These are phyloP conservation scores for Phaeodactylum tricornutum DNA, from an alignment of 108 stramenopile genomes.

Conservation along the genomic window DNA sequence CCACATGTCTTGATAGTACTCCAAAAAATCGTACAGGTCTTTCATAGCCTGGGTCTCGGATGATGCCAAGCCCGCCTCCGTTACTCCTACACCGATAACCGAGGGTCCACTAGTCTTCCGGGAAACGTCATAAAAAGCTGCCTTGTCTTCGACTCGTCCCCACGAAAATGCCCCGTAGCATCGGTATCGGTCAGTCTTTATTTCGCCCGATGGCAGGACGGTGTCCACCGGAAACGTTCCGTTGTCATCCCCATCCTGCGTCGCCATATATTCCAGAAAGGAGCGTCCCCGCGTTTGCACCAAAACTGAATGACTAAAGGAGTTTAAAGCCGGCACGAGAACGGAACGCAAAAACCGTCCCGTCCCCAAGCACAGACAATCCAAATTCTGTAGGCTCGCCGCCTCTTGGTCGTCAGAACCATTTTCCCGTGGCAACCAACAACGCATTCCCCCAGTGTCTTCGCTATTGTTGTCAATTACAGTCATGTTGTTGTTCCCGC, in stretches of 20 bases:
- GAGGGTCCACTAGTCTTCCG: constrained; percentile 12
- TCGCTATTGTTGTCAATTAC: no score
- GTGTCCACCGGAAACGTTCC: constrained; percentile 49
- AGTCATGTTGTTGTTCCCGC: no score
- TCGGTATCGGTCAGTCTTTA: constrained; percentile 27
- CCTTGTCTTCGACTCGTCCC: constrained; percentile 36
- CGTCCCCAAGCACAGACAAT: constrained; percentile 68
- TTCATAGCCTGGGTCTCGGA: constrained; percentile 49
- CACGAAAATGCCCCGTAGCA: constrained; percentile 57
- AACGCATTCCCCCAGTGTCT: no score
- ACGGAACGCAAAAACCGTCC: constrained; percentile 83
- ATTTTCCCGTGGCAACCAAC: no score
- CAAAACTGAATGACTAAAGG: constrained; percentile 26
- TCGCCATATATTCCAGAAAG: constrained; percentile 50
- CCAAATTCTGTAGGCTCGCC: no score
- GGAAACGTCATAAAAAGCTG: constrained; percentile 13
- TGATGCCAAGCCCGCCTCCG: constrained; percentile 75
- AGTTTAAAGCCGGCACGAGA: constrained; percentile 60
- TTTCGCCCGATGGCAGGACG: constrained; percentile 35
- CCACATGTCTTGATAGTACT: neutral
- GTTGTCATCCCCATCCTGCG: neutral
- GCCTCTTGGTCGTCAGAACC: no score
- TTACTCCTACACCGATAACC: constrained; percentile 77
- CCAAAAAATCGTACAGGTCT: constrained; percentile 54
- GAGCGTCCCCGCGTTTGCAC: constrained; percentile 69